Percentiles rank a stretch among this genome's conserved stretches.
phyloP scores from a whole-genome alignment of 2,329 filamentous ascomycete species.

The Knufia fluminis region DNA sequence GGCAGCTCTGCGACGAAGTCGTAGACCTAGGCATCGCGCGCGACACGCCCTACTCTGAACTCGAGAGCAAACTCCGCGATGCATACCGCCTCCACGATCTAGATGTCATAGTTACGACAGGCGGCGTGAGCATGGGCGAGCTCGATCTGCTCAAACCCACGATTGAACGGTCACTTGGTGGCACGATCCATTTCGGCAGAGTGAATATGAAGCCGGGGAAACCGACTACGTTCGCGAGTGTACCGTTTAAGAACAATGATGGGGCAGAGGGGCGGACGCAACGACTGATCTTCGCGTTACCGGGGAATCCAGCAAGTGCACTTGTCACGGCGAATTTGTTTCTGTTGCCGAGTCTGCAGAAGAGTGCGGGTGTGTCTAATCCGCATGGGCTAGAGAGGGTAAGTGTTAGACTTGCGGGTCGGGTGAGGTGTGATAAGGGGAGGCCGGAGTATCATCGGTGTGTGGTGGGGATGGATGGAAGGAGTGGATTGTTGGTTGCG shows the following conservation, averaged over 20 bases:
- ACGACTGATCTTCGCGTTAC: conserved; percentile 78
- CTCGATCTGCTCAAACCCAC: conserved; percentile 94
- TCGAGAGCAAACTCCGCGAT: conserved; percentile 68
- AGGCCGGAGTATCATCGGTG: conserved; percentile 88
- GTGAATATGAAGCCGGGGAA: conserved; percentile 98
- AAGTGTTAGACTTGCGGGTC: conserved; percentile 60
- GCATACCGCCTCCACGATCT: conserved; percentile 54
- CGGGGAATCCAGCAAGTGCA: conserved; percentile 88
- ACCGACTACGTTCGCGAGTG: conserved; percentile 90
- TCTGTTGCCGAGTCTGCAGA: conserved; percentile 77
- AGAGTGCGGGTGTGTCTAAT: conserved; percentile 54
- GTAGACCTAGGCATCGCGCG: conserved; percentile 76
- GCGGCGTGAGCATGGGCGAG: conserved; percentile 96
- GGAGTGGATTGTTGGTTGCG: conserved; percentile 61
- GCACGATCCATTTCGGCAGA: conserved; percentile 90
- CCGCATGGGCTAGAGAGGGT: conserved; percentile 58
- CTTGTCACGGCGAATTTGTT: conserved; percentile 92
- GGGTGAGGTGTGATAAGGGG: conserved; percentile 63
- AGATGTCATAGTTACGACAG: conserved; percentile 82
- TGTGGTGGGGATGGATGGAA: conserved; percentile 51
- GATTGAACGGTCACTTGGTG: conserved; percentile 78
- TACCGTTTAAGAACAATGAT: conserved; percentile 49
- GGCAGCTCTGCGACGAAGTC: conserved; percentile 57
- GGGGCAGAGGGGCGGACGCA: neutral
- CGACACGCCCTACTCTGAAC: conserved; percentile 48